Evolutionary conservation across 495 filamentous ascomycete species (phyloP), one percentile per base, ranked within the genome.

Genomic region (Lophiotrema nucula): DNA sequence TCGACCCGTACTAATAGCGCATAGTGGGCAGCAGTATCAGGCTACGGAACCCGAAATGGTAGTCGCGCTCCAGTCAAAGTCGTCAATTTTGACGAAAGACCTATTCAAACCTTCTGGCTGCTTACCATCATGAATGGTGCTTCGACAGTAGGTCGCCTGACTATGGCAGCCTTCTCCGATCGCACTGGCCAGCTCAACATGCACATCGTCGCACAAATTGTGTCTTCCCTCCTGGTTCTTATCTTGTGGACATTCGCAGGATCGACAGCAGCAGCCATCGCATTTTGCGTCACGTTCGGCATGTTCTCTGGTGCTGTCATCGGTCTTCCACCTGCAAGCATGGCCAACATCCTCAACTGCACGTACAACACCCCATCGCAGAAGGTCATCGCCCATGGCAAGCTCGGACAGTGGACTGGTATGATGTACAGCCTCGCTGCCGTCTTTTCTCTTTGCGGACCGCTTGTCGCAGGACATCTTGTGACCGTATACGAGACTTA

Each of bases 381-480:
- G 18, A 54, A 56, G 22, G 24, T 23, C 19, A 24, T 53, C 21
- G 42, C 18, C 15, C 66, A 72, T 39, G 50, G 60, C 2, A 67
- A 65, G 41, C 63, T 77, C 10, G 75, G 75, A 3, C 72, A 75
- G 41, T 77, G 75, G 73, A 68, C 62, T 19, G 75, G 75, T n/a
- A 76, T 75, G 70, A 73, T 75, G 73, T 78, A 73, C 62, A 64
- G 58, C 16, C 18, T 59, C 26, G 60, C 71, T 12, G 69, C 75
- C 6, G 22, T 67, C 6, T 69, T 69, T 16, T 64, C 70, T 4
- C 64, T 78, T 10, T 60, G 65, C 12, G 75, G 75, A 10, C 73
- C 75, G 4, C 52, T 75, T 22, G 70, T 77, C 41, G 72, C 66
- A 0, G 75, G 75, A 13, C 60, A 68, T 42, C 45, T 75, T 5